These are phyloP conservation scores for Paecilomyces niveus DNA, from an alignment of 2,329 filamentous ascomycete species.

Conservation along the genomic window DNA sequence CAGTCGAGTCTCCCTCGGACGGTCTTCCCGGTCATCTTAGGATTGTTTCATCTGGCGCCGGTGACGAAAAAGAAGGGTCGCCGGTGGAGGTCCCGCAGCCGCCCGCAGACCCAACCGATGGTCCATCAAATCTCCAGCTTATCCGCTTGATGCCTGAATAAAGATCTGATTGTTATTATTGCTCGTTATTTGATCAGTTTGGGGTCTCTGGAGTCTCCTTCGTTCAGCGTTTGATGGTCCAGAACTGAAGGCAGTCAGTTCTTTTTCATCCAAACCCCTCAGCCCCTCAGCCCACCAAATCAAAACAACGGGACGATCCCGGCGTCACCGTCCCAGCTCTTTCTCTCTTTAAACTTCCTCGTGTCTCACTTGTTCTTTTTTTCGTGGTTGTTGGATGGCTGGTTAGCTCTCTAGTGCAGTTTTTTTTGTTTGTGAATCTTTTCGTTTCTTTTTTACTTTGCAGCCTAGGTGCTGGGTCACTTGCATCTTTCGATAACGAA, in stretches of 20 bases:
- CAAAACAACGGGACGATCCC: background rate
- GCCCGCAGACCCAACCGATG: too few species aligned
- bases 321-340: background rate
- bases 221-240: too few species aligned
- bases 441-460: background rate
- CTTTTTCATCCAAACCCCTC: background rate
- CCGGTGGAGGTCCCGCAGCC: background rate
- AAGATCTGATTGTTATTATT: too few species aligned
- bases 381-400: background rate
- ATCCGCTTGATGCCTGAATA: too few species aligned
- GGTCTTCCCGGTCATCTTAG: background rate
- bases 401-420: background rate
- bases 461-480: background rate
- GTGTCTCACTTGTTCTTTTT: background rate
- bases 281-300: background rate
- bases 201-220: too few species aligned
- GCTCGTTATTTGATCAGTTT: too few species aligned
- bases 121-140: too few species aligned
- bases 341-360: background rate
- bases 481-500: background rate
- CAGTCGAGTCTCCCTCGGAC: background rate
- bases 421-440: background rate
- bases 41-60: background rate
- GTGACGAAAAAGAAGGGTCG: background rate
- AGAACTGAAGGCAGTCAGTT: too few species aligned